phyloP scores from a whole-genome alignment of 257 asterid species.

The Eucommia ulmoides region DNA sequence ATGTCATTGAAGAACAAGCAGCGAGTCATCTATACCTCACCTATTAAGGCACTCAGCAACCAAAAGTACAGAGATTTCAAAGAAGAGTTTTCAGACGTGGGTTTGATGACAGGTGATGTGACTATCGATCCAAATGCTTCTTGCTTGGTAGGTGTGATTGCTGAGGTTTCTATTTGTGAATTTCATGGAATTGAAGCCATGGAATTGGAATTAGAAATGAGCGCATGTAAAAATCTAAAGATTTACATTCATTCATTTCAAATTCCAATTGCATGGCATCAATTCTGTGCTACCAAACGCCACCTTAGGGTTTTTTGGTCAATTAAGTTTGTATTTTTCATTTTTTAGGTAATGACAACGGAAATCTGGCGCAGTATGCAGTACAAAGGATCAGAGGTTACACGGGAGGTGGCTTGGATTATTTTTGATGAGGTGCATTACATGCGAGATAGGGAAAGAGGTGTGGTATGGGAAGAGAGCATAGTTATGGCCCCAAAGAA shows the following conservation, averaged over 20 bases:
- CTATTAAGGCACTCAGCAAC: conserved; percentile 93
- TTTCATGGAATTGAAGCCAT: no score
- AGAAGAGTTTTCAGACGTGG: conserved; percentile 96
- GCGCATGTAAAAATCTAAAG: no score
- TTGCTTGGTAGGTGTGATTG: conserved; percentile 95
- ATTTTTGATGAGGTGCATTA: conserved; percentile 97
- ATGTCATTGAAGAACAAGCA: conserved; percentile 74
- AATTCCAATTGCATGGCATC: no score
- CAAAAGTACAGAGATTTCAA: conserved; percentile 96
- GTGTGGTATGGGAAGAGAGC: conserved; percentile 98
- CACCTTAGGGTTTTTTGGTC: no score
- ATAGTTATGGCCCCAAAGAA: conserved; percentile 92
- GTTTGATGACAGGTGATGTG: conserved; percentile 98
- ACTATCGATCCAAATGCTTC: conserved; percentile 93
- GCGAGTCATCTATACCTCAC: conserved; percentile 90
- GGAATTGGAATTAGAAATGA: no score
- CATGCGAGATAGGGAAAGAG: conserved; percentile 96
- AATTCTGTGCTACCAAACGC: no score
- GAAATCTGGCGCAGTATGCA: conserved; percentile 99
- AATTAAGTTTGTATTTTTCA: neutral
- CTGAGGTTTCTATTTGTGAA: no score
- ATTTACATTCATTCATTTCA: no score
- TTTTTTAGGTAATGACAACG: conserved; percentile 89
- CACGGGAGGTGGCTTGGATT: conserved; percentile 93
- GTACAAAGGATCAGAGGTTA: conserved; percentile 92